These are phyloP conservation scores for Andrographis paniculata DNA, from an alignment of 305 asterid species.

Conservation along the genomic window DNA sequence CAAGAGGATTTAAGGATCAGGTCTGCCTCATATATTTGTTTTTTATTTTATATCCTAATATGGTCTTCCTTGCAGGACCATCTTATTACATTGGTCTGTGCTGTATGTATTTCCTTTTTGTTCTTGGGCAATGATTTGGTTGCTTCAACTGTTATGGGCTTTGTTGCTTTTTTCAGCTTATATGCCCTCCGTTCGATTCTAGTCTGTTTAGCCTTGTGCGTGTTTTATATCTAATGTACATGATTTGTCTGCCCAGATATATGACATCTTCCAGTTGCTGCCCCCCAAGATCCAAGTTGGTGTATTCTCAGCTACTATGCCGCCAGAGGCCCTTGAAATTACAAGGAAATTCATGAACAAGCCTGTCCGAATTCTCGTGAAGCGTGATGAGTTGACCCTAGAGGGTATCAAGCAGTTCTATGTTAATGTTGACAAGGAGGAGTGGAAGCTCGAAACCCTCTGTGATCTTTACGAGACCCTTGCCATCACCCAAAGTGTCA, in stretches of 20 bases:
- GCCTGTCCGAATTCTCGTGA: constrained; percentile 74
- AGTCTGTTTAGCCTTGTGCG: neutral
- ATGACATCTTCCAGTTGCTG: constrained; percentile 74
- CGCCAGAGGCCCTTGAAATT: constrained; percentile 85
- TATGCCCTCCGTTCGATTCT: neutral
- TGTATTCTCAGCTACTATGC: constrained; percentile 89
- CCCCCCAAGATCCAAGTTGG: constrained; percentile 95
- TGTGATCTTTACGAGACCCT: too few species aligned
- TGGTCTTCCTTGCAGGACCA: too few species aligned
- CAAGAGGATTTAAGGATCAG: constrained; percentile 90
- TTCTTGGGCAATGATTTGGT: too few species aligned
- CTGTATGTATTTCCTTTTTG: too few species aligned
- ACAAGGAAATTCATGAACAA: constrained; percentile 77
- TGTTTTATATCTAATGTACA: constrained; percentile 15
- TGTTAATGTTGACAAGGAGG: too few species aligned
- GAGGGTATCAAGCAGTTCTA: too few species aligned
- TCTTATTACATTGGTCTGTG: too few species aligned
- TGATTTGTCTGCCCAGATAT: constrained; percentile 39
- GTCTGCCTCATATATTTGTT: constrained; percentile 19
- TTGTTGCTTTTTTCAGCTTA: neutral
- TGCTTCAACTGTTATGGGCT: neutral
- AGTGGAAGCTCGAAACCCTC: too few species aligned
- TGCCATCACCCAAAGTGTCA: constrained; percentile 83
- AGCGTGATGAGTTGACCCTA: constrained; percentile 79
- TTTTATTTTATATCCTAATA: neutral